Percentiles rank a stretch among this genome's conserved stretches.
Evolutionary conservation across 139 green algal species (phyloP).

Genomic region (Pleodorina starrii): DNA sequence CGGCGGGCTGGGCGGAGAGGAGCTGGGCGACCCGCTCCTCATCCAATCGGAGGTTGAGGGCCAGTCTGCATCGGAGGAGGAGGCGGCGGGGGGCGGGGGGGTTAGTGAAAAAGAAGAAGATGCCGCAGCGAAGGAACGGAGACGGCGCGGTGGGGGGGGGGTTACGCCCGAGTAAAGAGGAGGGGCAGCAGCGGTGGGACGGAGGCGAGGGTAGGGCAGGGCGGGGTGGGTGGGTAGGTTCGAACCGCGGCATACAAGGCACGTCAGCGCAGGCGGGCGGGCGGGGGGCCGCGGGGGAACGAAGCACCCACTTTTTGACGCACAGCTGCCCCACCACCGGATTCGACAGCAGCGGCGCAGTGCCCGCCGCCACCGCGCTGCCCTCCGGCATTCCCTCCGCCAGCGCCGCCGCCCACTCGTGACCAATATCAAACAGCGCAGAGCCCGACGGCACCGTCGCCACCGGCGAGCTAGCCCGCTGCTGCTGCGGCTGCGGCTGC

Average conservation of each 20-base stretch:
- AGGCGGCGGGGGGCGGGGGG: too few relatives aligned
- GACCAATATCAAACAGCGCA: neutral
- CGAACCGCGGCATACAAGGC: too few relatives aligned
- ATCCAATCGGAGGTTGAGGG: slow-evolving; percentile 73
- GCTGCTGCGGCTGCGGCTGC: neutral
- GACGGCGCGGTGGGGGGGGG: too few relatives aligned
- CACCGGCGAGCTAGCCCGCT: neutral
- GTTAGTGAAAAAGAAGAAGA: too few relatives aligned
- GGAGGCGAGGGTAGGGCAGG: too few relatives aligned
- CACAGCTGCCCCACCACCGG: slow-evolving; percentile 71
- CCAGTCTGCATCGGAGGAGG: too few relatives aligned
- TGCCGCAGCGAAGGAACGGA: too few relatives aligned
- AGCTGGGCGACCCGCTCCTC: slow-evolving; percentile 75
- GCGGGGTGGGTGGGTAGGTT: too few relatives aligned
- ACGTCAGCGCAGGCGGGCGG: too few relatives aligned
- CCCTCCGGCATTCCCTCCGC: slow-evolving; percentile 22
- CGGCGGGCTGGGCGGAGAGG: slow-evolving; percentile 49
- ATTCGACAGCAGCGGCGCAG: slow-evolving; percentile 58
- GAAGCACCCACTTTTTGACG: slow-evolving; percentile 63
- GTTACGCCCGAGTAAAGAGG: too few relatives aligned
- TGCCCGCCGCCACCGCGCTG: neutral
- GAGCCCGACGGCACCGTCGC: neutral
- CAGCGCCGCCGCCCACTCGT: slow-evolving; percentile 30
- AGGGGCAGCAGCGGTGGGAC: too few relatives aligned
- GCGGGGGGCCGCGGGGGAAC: too few relatives aligned